Conservation (phyloP, 495 filamentous ascomycete genomes). For the Viridothelium virens region DNA sequence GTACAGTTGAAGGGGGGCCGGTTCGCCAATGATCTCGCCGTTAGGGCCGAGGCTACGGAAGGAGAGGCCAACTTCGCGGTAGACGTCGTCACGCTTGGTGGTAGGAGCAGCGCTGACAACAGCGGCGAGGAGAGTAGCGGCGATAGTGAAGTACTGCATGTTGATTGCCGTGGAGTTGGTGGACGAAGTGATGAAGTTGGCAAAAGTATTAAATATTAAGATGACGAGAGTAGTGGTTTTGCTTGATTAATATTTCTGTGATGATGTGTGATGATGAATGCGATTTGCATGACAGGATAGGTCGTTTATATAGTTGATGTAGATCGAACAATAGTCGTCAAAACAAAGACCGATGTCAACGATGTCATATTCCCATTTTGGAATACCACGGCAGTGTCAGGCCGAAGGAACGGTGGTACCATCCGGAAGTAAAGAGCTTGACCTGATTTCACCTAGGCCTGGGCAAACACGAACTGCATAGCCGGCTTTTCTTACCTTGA, state of each 20-base stretch:
- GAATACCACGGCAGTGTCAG: neutral
- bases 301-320: neutral
- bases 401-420: neutral
- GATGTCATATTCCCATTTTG: constrained; percentile 5
- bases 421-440: too few species aligned
- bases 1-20: neutral
- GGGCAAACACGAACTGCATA: neutral
- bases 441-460: neutral
- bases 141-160: constrained; percentile 5
- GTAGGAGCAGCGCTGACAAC: neutral
- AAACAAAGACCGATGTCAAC: neutral
- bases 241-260: constrained; percentile 1
- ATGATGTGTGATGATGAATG: neutral
- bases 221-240: neutral
- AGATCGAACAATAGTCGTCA: neutral
- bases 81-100: constrained; percentile 1
- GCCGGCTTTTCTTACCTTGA: neutral
- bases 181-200: neutral
- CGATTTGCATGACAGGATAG: neutral
- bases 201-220: neutral
- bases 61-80: neutral
- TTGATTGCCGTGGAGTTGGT: neutral
- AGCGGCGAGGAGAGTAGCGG: neutral
- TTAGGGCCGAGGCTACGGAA: neutral
- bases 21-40: constrained; percentile 4